Conservation (phyloP, 202 grass and related monocot species). For the Tripidium arundinaceum region DNA sequence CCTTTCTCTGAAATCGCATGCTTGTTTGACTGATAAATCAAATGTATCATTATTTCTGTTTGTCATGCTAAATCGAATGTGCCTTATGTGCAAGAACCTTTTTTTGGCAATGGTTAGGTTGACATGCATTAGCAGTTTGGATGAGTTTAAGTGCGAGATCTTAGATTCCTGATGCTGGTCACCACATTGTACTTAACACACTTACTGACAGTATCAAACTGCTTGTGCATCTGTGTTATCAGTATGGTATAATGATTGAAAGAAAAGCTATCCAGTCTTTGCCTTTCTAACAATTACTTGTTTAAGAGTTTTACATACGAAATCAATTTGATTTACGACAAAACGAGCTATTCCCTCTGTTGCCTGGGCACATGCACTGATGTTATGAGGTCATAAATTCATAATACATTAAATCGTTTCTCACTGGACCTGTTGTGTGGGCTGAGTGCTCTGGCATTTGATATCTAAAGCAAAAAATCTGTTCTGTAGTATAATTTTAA, state of each 20-base stretch:
- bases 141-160: neutral
- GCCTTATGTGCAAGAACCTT: neutral
- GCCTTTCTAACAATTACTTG: neutral
- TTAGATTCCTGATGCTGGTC: neutral
- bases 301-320: neutral
- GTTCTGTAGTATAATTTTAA: neutral
- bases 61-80: neutral
- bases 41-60: neutral
- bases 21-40: constrained; percentile 1
- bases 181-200: neutral
- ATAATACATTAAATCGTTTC: neutral
- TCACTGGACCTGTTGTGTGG: neutral
- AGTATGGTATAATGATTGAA: neutral
- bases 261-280: neutral
- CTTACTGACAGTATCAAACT: neutral
- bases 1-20: neutral
- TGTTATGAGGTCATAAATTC: neutral
- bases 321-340: neutral
- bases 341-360: neutral
- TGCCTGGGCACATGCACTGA: neutral
- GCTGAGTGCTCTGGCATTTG: neutral
- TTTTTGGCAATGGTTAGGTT: neutral
- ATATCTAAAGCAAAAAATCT: neutral
- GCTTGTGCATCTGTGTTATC: neutral
- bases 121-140: neutral